phyloP scores from a whole-genome alignment of 192 early-diverging fungal genomes.

The Gigaspora rosea region DNA sequence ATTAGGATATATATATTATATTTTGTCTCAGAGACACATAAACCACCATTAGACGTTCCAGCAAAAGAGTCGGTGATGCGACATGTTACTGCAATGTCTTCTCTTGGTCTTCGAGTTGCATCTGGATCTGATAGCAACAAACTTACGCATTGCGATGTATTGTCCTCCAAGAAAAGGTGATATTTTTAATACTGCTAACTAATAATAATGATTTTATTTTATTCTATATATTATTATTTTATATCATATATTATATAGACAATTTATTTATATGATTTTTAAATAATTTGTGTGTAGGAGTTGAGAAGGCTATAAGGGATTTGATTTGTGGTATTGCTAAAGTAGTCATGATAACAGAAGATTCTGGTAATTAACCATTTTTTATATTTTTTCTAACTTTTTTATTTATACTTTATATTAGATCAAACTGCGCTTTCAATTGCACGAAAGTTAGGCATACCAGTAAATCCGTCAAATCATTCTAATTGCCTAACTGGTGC shows the following conservation, averaged over 20 bases:
- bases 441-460: too few relatives aligned
- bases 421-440: conserved; percentile 85
- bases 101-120: conserved; percentile 83
- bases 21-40: conserved; percentile 53
- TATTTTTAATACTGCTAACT: too few relatives aligned
- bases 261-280: neutral
- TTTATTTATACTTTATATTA: conserved; percentile 2
- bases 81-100: conserved; percentile 69
- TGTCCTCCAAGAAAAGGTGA: conserved; percentile 83
- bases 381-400: neutral
- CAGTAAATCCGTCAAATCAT: conserved; percentile 44
- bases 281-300: too few relatives aligned
- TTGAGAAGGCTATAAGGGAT: too few relatives aligned
- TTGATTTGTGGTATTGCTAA: too few relatives aligned
- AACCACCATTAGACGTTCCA: conserved; percentile 55
- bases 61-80: conserved; percentile 59
- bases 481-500: conserved; percentile 69
- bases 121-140: conserved; percentile 57
- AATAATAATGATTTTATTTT: neutral
- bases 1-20: conserved; percentile 69
- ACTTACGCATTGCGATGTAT: conserved; percentile 83
- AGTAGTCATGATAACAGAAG: conserved; percentile 98
- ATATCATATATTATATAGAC: too few relatives aligned
- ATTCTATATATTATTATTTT: too few relatives aligned
- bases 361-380: conserved; percentile 57